Evolutionary conservation across 1,284 basidiomycete species (phyloP), one percentile per base, ranked within the genome.

Genomic region (Xerocomus amazonicus): DNA sequence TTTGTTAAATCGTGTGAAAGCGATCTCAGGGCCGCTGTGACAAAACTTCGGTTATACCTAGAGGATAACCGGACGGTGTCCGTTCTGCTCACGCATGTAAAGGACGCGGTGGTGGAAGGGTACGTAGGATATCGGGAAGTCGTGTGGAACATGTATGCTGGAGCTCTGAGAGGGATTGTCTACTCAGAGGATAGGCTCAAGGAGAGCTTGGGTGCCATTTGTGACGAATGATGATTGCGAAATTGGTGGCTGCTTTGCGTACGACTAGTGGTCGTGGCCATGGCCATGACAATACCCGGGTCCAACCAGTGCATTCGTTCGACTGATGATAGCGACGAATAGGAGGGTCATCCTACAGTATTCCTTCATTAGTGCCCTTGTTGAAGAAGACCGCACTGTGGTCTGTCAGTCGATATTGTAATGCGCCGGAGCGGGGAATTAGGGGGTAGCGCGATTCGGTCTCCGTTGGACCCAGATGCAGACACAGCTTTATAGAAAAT

Each of bases 41-140:
- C 66, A 6, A 73, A 80, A 42, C 67, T 93, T 56, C 73, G 78
- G 61, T 60, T 90, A 48, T 96, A 93, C 63, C 75, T 97, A 12
- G 84, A 87, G 56, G 89, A 92, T 56, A 77, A 80, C 56, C 77
- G 86, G 51, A 92, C 91, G 7, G 87, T 88, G 31, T 73, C 73
- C 2, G 84, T 95, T 4, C 70, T 96, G 43, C 67, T 94, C 16
- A 80, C 81, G 26, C 91, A 93, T 56, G 76, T 90, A 17, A 75
- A 82, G 61, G 87, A 85, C 41, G 77, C 81, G n/a, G 78, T 94
- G 14, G 75, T 83, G 50, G 84, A 87, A 49, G 78, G 78, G 34
- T 95, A 93, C 68, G 73, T 76, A 53, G 75, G 76, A 34, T 93
- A 91, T 69, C 73, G 83, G 59, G 80, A 75, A 9, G 66, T 71